phyloP scores from a whole-genome alignment of 2,329 filamentous ascomycete genomes.

The Ascochyta clinopodiicola region DNA sequence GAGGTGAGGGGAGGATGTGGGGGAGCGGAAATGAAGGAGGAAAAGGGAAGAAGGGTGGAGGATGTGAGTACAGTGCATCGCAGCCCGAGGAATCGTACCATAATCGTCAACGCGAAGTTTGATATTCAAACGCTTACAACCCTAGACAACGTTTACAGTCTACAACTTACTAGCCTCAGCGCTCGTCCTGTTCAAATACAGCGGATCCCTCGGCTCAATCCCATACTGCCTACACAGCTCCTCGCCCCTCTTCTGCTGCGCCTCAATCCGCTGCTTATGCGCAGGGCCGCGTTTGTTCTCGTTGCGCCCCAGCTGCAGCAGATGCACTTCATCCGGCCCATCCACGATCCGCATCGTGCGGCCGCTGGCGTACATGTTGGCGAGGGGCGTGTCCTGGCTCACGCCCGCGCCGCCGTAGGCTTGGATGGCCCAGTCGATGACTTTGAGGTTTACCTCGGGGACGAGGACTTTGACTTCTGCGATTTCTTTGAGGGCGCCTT shows the following conservation, averaged over 20 bases:
- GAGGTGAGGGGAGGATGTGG: too few relatives aligned
- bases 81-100: too few relatives aligned
- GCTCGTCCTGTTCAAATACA: slow-evolving; percentile 51
- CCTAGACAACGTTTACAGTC: too few relatives aligned
- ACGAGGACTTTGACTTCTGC: slow-evolving; percentile 94
- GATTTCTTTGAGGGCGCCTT: slow-evolving; percentile 89
- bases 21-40: too few relatives aligned
- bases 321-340: slow-evolving; percentile 90
- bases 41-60: too few relatives aligned
- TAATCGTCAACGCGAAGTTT: too few relatives aligned
- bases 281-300: slow-evolving; percentile 75
- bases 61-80: too few relatives aligned
- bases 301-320: slow-evolving; percentile 77
- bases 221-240: slow-evolving; percentile 69
- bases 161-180: slow-evolving; percentile 53
- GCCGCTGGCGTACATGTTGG: slow-evolving; percentile 75
- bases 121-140: too few relatives aligned
- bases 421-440: slow-evolving; percentile 95
- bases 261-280: slow-evolving; percentile 66
- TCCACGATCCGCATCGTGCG: slow-evolving; percentile 87
- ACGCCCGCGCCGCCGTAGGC: slow-evolving; percentile 90
- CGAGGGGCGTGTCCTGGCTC: slow-evolving; percentile 91
- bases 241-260: slow-evolving; percentile 70
- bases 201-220: slow-evolving; percentile 50
- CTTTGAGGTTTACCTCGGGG: slow-evolving; percentile 78